These are phyloP conservation scores for Stromatinia cepivora DNA, from an alignment of 2,329 filamentous ascomycete species.

Conservation along the genomic window DNA sequence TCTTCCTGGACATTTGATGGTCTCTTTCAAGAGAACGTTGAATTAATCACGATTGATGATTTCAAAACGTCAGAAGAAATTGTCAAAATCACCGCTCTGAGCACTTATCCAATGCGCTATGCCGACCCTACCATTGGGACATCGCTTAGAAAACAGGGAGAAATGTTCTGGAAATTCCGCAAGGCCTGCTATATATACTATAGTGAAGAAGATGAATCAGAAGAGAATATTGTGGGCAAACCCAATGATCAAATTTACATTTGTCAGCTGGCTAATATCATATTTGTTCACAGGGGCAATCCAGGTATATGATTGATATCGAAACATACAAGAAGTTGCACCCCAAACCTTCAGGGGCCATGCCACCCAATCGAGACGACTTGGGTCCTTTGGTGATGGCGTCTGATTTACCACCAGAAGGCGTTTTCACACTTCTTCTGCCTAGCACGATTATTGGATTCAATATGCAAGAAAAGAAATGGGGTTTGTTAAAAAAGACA, in stretches of 20 bases:
- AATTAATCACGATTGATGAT: constrained; percentile 17
- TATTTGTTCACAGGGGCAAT: constrained; percentile 13
- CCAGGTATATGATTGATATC: constrained; percentile 22
- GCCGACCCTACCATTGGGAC: constrained; percentile 17
- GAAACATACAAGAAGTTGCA: constrained; percentile 21
- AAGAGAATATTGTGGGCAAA: constrained; percentile 7
- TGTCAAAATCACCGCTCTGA: constrained; percentile 18
- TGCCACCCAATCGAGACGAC: constrained; percentile 13
- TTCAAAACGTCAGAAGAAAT: constrained; percentile 16
- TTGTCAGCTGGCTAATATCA: background rate
- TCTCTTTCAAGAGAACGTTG: constrained; percentile 10
- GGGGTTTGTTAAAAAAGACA: constrained; percentile 1
- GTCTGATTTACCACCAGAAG: constrained; percentile 17
- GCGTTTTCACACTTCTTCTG: constrained; percentile 20
- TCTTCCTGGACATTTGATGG: constrained; percentile 24
- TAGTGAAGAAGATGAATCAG: constrained; percentile 13
- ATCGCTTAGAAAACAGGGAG: constrained; percentile 23
- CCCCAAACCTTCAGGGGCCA: background rate
- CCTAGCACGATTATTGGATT: constrained; percentile 17
- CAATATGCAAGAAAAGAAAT: constrained; percentile 22
- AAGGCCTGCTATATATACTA: constrained; percentile 18
- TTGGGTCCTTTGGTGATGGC: constrained; percentile 17
- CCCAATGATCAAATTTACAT: background rate
- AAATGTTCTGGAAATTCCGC: constrained; percentile 24
- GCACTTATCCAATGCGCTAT: constrained; percentile 16